Evolutionary conservation across 495 filamentous ascomycete genomes (phyloP).

Genomic region (Annulohypoxylon nitens): DNA sequence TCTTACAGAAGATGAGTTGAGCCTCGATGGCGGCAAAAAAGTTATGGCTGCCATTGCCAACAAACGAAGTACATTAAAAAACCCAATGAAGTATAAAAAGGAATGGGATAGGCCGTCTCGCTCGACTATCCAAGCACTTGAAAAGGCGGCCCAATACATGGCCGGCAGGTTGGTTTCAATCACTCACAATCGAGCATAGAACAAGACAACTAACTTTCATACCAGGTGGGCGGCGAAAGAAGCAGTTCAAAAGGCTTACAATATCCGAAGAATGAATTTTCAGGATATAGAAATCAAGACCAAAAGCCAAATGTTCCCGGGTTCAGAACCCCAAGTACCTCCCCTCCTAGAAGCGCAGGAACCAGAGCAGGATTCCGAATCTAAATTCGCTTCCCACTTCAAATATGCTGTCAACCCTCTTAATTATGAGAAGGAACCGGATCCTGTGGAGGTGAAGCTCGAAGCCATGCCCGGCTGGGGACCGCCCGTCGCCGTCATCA

Average conservation of each 20-base stretch:
- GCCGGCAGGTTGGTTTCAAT: constrained; percentile 65
- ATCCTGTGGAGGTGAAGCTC: not conserved
- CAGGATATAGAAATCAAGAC: constrained; percentile 60
- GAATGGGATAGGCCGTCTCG: not conserved
- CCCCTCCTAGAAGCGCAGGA: not conserved
- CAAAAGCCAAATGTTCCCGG: not conserved
- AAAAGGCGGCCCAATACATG: constrained; percentile 55
- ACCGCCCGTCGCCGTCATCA: constrained; percentile 50
- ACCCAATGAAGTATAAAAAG: not conserved
- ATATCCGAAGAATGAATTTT: constrained; percentile 57
- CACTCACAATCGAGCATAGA: not conserved
- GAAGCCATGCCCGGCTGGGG: not conserved
- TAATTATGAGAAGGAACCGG: not conserved
- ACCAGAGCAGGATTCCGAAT: not conserved
- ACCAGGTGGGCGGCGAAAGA: constrained; percentile 73
- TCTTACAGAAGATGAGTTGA: constrained; percentile 56
- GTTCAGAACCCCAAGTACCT: not conserved
- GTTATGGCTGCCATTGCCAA: constrained; percentile 22
- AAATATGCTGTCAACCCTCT: not conserved
- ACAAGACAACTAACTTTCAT: constrained; percentile 14
- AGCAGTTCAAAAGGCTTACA: constrained; percentile 72
- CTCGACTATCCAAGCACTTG: constrained; percentile 14
- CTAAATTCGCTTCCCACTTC: not conserved
- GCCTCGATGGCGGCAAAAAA: not conserved
- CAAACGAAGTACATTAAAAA: not conserved